A percentile compares a stretch with the other conserved stretches of the same genome.
Evolutionary conservation across 805 yeast species (phyloP).

Genomic region (Candida sakaeoensis): DNA sequence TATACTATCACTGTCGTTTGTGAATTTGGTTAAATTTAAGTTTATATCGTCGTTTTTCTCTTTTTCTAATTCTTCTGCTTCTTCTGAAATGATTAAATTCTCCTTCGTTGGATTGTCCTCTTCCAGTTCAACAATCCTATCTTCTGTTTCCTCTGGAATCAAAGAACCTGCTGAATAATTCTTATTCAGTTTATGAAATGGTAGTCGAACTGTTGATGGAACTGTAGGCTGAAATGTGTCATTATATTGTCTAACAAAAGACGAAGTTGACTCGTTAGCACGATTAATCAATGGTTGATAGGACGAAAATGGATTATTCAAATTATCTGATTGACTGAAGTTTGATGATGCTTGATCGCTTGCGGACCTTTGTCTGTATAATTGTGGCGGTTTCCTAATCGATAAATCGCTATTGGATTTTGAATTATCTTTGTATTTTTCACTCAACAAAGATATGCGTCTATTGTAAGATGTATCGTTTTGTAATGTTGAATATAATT

Average conservation of each 20-base stretch:
- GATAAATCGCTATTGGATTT: not conserved
- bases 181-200: not conserved
- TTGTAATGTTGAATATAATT: constrained; percentile 3
- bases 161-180: not conserved
- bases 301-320: not conserved
- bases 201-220: not conserved
- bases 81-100: constrained; percentile 1
- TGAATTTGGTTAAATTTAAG: too few relatives aligned
- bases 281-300: not conserved
- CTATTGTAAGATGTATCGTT: not conserved
- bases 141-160: not conserved
- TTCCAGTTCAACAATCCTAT: too few relatives aligned
- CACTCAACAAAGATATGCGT: not conserved
- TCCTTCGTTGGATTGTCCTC: not conserved
- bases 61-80: constrained; percentile 4
- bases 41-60: too few relatives aligned
- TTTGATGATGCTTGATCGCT: not conserved
- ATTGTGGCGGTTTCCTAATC: constrained; percentile 2
- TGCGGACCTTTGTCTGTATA: constrained; percentile 1
- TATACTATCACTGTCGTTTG: not conserved
- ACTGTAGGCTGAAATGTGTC: not conserved
- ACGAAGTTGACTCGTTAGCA: constrained; percentile 1
- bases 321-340: not conserved
- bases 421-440: not conserved
- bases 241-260: constrained; percentile 3